Evolutionary conservation across 192 early-diverging fungal genomes (phyloP).

Genomic region (Pilobolus umbonatus): DNA sequence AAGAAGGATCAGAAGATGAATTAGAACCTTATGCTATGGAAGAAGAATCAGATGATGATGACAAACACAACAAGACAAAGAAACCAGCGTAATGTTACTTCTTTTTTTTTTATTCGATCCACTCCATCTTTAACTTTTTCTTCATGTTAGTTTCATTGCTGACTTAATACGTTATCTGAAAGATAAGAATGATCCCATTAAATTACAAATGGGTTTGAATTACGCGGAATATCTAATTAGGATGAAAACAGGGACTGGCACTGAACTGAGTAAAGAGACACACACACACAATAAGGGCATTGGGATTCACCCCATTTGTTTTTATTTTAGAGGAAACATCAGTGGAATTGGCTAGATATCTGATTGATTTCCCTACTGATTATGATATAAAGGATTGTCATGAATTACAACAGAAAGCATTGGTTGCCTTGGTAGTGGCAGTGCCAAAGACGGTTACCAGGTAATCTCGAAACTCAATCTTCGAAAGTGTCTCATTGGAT

Average conservation of each 20-base stretch:
- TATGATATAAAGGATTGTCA: constrained; percentile 15
- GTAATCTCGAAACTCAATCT: too few species aligned
- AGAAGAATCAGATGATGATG: constrained; percentile 9
- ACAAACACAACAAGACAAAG: neutral
- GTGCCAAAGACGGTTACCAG: constrained; percentile 9
- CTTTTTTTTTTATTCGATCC: neutral
- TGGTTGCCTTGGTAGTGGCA: constrained; percentile 18
- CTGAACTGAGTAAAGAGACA: constrained; percentile 10
- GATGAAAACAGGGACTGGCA: constrained; percentile 21
- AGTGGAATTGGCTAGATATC: neutral
- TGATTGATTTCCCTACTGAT: constrained; percentile 13
- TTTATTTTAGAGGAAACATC: constrained; percentile 5
- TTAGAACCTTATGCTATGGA: constrained; percentile 17
- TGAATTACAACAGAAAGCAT: constrained; percentile 9
- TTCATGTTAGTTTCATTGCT: constrained; percentile 15
- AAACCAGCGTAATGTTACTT: constrained; percentile 22
- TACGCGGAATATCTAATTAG: constrained; percentile 24
- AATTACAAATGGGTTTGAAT: constrained; percentile 24
- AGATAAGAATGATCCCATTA: constrained; percentile 29
- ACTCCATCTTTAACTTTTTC: neutral
- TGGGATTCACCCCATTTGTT: neutral
- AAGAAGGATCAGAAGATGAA: constrained; percentile 1
- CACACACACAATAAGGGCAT: neutral
- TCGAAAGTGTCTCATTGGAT: too few species aligned
- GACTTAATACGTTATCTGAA: constrained; percentile 28